Conservation (phyloP, 2,329 filamentous ascomycete species). For the Lomentospora prolificans region DNA sequence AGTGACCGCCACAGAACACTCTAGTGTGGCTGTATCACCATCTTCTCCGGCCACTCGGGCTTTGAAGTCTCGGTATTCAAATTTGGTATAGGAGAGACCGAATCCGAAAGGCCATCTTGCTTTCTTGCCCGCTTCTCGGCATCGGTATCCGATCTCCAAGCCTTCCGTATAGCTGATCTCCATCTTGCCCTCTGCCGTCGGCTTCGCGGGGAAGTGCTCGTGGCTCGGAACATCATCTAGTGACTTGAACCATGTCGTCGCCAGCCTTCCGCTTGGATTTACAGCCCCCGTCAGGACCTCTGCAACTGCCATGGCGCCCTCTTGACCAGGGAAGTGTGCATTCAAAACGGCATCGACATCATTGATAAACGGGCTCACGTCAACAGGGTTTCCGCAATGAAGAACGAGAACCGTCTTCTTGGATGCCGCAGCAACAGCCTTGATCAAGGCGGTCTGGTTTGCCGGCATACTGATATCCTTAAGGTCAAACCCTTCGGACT, state of each 20-base stretch:
- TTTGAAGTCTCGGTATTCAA: not conserved
- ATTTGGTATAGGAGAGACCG: slow-evolving; percentile 5
- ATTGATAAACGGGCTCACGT: slow-evolving; percentile 11
- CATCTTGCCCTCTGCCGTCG: slow-evolving; percentile 6
- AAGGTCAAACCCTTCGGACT: slow-evolving; percentile 12
- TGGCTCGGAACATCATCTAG: slow-evolving; percentile 11
- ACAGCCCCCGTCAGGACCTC: slow-evolving; percentile 10
- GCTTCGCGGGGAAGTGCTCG: slow-evolving; percentile 9
- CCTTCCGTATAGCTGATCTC: not conserved
- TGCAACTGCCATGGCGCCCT: slow-evolving; percentile 4
- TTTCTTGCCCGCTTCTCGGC: slow-evolving; percentile 1
- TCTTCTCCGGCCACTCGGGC: not conserved
- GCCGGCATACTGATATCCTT: slow-evolving; percentile 11
- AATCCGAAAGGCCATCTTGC: slow-evolving; percentile 9
- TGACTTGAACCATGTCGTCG: slow-evolving; percentile 12
- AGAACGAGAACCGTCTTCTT: slow-evolving; percentile 7
- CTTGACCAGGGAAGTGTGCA: slow-evolving; percentile 10
- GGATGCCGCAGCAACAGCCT: slow-evolving; percentile 10
- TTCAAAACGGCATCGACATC: slow-evolving; percentile 10
- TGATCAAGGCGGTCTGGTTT: slow-evolving; percentile 7
- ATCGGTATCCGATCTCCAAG: slow-evolving; percentile 9
- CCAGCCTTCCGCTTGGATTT: slow-evolving; percentile 11
- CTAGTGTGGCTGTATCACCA: not conserved
- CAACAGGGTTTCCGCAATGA: slow-evolving; percentile 6
- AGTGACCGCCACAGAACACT: not conserved